Percentiles rank a stretch among this genome's conserved stretches.
phyloP scores from a whole-genome alignment of 306 rosid genomes.

The Prunus davidiana region DNA sequence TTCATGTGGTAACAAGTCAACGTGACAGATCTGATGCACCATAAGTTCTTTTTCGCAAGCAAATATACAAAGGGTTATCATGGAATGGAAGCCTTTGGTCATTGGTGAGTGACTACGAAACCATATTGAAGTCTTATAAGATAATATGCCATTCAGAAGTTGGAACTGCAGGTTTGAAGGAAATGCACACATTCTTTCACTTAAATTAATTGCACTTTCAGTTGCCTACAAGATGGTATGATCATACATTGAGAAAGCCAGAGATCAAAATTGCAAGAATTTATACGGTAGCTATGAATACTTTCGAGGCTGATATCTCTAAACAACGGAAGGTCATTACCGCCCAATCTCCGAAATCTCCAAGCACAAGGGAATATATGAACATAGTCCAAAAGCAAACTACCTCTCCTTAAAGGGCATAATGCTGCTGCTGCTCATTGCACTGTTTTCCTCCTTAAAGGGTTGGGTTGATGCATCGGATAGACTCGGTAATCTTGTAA shows the following conservation, averaged over 20 bases:
- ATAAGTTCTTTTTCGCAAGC: too few relatives aligned
- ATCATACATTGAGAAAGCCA: background rate
- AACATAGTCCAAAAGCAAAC: background rate
- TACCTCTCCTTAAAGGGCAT: conserved; percentile 44
- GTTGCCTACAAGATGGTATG: background rate
- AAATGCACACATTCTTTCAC: background rate
- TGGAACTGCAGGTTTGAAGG: background rate
- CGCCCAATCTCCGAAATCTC: background rate
- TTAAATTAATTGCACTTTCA: background rate
- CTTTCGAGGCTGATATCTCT: background rate
- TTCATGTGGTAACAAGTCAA: too few relatives aligned
- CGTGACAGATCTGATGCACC: too few relatives aligned
- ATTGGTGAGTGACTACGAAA: background rate
- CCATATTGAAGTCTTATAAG: too few relatives aligned
- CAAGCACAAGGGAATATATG: background rate
- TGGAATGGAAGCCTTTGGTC: background rate
- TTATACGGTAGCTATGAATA: background rate
- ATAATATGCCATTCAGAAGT: background rate
- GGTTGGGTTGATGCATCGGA: conserved; percentile 92
- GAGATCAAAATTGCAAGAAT: background rate
- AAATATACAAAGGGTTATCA: too few relatives aligned
- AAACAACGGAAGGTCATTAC: background rate
- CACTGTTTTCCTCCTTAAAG: conserved; percentile 67
- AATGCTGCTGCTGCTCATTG: conserved; percentile 31
- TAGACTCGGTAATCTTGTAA: conserved; percentile 73